Evolutionary conservation across 106 monocot species (phyloP).

Genomic region (Ottelia alismoides): DNA sequence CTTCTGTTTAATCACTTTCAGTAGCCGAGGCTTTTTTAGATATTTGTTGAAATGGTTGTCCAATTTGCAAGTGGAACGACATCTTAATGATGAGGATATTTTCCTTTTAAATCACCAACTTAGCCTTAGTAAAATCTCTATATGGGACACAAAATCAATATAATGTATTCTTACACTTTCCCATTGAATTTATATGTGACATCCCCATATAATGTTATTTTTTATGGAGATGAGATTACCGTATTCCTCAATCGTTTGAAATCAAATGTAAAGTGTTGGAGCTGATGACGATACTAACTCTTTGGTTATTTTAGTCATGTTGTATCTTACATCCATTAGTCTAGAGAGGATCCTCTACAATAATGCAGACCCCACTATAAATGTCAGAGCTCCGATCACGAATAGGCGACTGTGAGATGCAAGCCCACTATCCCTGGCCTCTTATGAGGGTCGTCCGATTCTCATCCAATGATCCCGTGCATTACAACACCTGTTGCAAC

Average conservation of each 20-base stretch:
- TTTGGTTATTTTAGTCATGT: background rate
- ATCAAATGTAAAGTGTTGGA: slow-evolving; percentile 92
- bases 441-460: too few relatives aligned
- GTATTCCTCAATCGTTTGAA: slow-evolving; percentile 98
- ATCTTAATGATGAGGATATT: slow-evolving; percentile 92
- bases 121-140: slow-evolving; percentile 98
- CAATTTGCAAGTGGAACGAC: slow-evolving; percentile 74
- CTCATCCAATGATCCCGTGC: too few relatives aligned
- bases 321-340: background rate
- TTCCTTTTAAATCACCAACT: slow-evolving; percentile 98
- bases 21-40: background rate
- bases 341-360: too few relatives aligned
- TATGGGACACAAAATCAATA: slow-evolving; percentile 95
- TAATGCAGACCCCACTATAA: too few relatives aligned
- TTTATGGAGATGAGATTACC: slow-evolving; percentile 99
- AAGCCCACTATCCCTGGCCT: too few relatives aligned
- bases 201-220: slow-evolving; percentile 98
- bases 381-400: too few relatives aligned
- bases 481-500: too few relatives aligned
- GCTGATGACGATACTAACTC: slow-evolving; percentile 77
- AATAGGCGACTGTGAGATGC: too few relatives aligned
- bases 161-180: slow-evolving; percentile 98
- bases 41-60: background rate
- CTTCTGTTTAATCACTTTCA: background rate
- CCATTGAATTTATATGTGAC: slow-evolving; percentile 93